These are phyloP conservation scores for Coniferiporia sulphurascens DNA, from an alignment of 1,284 basidiomycete species.

Conservation along the genomic window DNA sequence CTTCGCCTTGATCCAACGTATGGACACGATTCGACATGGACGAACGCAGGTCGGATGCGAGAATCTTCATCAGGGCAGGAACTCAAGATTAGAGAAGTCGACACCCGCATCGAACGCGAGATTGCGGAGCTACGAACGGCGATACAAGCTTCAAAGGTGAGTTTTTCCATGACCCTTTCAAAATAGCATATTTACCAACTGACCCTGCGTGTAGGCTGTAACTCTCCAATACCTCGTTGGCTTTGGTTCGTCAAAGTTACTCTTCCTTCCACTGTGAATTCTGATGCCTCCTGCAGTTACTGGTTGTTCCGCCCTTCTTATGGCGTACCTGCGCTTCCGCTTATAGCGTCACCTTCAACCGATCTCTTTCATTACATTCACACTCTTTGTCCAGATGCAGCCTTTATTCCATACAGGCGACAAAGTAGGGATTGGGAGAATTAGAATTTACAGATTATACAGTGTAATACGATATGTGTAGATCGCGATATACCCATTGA, in stretches of 20 bases:
- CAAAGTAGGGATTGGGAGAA: background rate
- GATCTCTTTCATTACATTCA: background rate
- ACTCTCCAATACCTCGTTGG: conserved; percentile 81
- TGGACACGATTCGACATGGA: background rate
- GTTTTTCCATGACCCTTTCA: conserved; percentile 17
- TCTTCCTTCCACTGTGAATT: conserved; percentile 5
- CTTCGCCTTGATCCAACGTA: background rate
- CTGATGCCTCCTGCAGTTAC: conserved; percentile 49
- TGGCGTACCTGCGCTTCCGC: conserved; percentile 79
- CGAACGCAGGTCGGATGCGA: conserved; percentile 63
- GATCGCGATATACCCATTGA: background rate
- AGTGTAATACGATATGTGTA: conserved; percentile 8
- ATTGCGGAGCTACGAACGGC: conserved; percentile 87
- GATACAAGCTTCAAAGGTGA: conserved; percentile 88
- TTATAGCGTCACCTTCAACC: conserved; percentile 25
- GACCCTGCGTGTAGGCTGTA: conserved; percentile 50
- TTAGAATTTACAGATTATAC: conserved; percentile 3
- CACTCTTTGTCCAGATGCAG: background rate
- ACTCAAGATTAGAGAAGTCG: conserved; percentile 97
- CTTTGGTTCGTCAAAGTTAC: conserved; percentile 52
- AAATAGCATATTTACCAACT: background rate
- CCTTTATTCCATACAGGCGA: background rate
- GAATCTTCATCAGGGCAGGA: conserved; percentile 93
- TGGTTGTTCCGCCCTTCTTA: conserved; percentile 80
- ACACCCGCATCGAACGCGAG: conserved; percentile 96